These are phyloP conservation scores for Pseudisothecium myosuroides DNA, from an alignment of 225 moss, liverwort and hornwort genomes.

Conservation along the genomic window DNA sequence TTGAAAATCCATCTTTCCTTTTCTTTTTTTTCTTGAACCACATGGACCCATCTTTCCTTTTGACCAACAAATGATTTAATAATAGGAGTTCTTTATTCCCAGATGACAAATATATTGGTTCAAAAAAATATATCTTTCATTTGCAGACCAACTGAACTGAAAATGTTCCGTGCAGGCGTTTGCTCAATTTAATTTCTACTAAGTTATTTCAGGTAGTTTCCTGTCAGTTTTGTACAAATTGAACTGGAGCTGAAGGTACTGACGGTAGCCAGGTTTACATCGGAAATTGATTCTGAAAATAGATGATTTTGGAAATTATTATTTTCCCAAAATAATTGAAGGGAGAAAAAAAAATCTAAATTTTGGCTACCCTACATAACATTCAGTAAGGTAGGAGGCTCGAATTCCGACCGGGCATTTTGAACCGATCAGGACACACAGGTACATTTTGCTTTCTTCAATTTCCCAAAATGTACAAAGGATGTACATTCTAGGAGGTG, in stretches of 20 bases:
- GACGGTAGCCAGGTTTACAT: accelerated
- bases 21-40: too few relatives aligned
- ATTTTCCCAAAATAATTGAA: neutral
- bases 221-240: neutral
- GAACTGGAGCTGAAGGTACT: neutral
- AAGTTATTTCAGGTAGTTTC: neutral
- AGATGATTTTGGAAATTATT: neutral
- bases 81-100: neutral
- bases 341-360: neutral
- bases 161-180: neutral
- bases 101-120: neutral
- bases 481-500: too few relatives aligned
- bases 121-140: neutral
- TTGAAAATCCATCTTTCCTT: neutral
- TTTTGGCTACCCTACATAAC: too few relatives aligned
- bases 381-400: too few relatives aligned
- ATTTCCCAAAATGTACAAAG: too few relatives aligned
- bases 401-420: too few relatives aligned
- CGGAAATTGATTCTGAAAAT: neutral
- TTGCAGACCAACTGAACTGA: neutral
- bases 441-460: too few relatives aligned
- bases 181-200: neutral
- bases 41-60: neutral
- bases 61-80: neutral
- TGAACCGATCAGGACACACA: too few relatives aligned